These are phyloP conservation scores for Tanacetum coccineum DNA, from an alignment of 129 eudicot genomes.

Conservation along the genomic window DNA sequence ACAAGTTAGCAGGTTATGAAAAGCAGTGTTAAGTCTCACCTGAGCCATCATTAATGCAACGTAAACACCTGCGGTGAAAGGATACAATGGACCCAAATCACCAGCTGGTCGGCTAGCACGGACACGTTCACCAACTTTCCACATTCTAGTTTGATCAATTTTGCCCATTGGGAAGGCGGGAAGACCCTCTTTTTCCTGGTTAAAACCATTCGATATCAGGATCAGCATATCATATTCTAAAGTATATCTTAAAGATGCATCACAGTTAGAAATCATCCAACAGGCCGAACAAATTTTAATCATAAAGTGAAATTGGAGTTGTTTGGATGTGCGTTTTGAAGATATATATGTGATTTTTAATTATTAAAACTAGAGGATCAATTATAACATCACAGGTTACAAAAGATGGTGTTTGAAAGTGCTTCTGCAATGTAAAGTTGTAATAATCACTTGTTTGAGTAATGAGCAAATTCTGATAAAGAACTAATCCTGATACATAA, in stretches of 20 bases:
- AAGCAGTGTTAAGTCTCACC: conserved; percentile 41
- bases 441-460: not conserved
- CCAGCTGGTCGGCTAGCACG: conserved; percentile 73
- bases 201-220: not conserved
- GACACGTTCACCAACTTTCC: conserved; percentile 93
- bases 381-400: not conserved
- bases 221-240: not conserved
- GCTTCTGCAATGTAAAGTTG: not conserved
- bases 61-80: conserved; percentile 97
- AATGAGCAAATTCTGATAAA: not conserved
- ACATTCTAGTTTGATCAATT: conserved; percentile 93
- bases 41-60: conserved; percentile 98
- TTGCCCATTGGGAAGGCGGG: conserved; percentile 99
- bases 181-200: conserved; percentile 92
- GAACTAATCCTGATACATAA: not conserved
- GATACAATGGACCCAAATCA: conserved; percentile 86
- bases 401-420: not conserved
- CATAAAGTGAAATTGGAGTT: not conserved
- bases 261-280: not conserved
- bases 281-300: not conserved
- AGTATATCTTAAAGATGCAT: no score
- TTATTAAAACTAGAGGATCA: not conserved
- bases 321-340: not conserved
- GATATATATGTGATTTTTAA: not conserved
- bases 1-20: not conserved